Evolutionary conservation across 108 stramenopile species (phyloP).

Genomic region (Nannochloropsis gaditana): DNA sequence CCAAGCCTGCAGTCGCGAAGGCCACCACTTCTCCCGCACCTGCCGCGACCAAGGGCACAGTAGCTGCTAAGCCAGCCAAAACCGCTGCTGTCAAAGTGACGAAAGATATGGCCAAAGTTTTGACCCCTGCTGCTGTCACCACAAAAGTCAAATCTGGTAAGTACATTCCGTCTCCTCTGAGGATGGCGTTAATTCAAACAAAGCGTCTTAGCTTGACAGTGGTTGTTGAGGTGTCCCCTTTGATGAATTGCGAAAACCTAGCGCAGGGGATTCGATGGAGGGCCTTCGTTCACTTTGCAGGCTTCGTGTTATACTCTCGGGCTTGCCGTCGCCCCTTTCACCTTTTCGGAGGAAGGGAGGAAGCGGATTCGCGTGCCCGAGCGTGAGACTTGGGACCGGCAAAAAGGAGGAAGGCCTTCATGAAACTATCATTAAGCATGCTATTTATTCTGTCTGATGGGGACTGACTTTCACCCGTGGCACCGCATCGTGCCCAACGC

Average conservation of each 20-base stretch:
- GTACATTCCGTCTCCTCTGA: not conserved
- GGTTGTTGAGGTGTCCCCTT: not conserved
- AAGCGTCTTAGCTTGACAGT: no score
- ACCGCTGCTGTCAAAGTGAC: not conserved
- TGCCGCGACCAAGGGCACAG: not conserved
- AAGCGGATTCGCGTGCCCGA: not conserved
- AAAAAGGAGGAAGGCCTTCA: not conserved
- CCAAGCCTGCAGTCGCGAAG: not conserved
- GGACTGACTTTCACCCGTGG: not conserved
- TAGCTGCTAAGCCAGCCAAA: not conserved
- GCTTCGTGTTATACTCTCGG: no score
- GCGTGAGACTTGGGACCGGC: not conserved
- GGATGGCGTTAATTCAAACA: no score
- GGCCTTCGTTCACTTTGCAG: not conserved
- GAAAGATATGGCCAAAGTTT: slow-evolving; percentile 9
- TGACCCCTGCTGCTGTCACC: not conserved
- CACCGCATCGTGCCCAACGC: no score
- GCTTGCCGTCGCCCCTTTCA: not conserved
- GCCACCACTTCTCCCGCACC: not conserved
- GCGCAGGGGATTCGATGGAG: slow-evolving; percentile 17
- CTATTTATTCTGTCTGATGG: not conserved
- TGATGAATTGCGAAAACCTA: slow-evolving; percentile 18
- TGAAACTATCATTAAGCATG: not conserved
- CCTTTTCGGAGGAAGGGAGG: not conserved
- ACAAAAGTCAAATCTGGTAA: not conserved